Evolutionary conservation across 2,329 filamentous ascomycete genomes (phyloP), one percentile per base, ranked within the genome.

Genomic region (Verticillium nubilum): DNA sequence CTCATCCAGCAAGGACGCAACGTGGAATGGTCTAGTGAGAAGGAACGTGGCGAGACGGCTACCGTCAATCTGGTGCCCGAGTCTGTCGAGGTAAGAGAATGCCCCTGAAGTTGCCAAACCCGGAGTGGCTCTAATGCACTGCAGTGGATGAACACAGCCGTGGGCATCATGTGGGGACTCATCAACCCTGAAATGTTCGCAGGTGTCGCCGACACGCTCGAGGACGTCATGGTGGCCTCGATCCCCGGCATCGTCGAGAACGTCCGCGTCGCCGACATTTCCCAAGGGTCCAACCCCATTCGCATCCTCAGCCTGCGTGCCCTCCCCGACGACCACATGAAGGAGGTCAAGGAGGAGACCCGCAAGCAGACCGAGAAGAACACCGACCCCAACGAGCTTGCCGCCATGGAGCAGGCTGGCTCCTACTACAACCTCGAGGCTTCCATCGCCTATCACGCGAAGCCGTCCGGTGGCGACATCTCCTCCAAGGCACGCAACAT

Each of bases 141-240:
- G 1, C n/a, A 64, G 70, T 98, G 95, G 95, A 89, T 99, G 84
- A 99, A 99, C 72, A 93, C 91, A 0, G 85, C 95, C 56, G 74
- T 98, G 4, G 85, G 84, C 1, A 84, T 97, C 50, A 82, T 95
- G 52, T 99, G 95, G 95, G 90, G 91, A 0, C 78, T 98, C 4
- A 87, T 97, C 64, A 96, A 98, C 69, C 94, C 95, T 0, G 94
- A 98, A 52, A 96, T 98, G 90, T 95, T 99, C 72, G 80, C 86
- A n/a, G 85, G 86, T 5, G 85, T 97, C 9, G 93, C 93, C n/a
- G 95, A 98, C 70, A 97, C 91, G 13, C 69, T 78, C 1, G 71
- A 82, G 74, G 94, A 98, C 71, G 90, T 98, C 65, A 98, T 98
- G 94, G 92, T 96, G 72, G 94, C 93, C 23, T 97, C 92, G 0